Conservation (phyloP, 2,329 filamentous ascomycete genomes). For the Tolypocladium amazonense region DNA sequence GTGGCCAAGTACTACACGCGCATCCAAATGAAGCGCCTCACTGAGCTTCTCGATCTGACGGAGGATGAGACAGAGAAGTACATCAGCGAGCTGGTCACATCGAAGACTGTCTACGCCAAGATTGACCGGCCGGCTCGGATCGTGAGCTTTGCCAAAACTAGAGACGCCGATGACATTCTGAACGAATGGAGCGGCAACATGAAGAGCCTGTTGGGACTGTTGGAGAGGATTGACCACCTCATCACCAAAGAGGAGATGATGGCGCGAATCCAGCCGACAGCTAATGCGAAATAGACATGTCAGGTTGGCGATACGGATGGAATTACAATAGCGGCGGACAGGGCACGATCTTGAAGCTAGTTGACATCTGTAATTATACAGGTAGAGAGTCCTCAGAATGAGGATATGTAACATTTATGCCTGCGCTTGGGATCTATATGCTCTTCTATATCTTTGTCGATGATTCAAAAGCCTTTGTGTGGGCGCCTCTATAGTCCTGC, state of each 20-base stretch:
- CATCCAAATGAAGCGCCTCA: constrained; percentile 84
- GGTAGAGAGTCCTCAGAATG: constrained; percentile 20
- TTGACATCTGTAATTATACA: constrained; percentile 20
- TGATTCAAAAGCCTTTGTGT: constrained; percentile 5
- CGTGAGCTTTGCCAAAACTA: constrained; percentile 88
- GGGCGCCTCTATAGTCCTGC: constrained; percentile 10
- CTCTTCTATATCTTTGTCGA: background rate
- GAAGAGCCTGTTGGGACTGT: constrained; percentile 76
- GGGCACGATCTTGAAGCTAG: background rate
- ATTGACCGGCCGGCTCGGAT: constrained; percentile 90
- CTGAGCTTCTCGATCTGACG: constrained; percentile 79
- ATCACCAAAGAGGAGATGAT: constrained; percentile 99
- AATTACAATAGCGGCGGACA: background rate
- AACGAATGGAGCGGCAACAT: constrained; percentile 99
- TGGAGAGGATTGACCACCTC: constrained; percentile 91
- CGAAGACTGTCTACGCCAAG: constrained; percentile 95
- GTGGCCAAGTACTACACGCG: constrained; percentile 98
- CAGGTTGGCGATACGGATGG: constrained; percentile 8
- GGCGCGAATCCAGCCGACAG: constrained; percentile 80
- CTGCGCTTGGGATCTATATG: constrained; percentile 11
- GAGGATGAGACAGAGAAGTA: constrained; percentile 98
- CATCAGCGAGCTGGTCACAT: constrained; percentile 92
- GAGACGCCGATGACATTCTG: constrained; percentile 88
- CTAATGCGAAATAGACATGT: constrained; percentile 23
- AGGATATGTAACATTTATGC: constrained; percentile 19